Evolutionary conservation across 75 land plant species (phyloP).

Genomic region (Pinus taeda): DNA sequence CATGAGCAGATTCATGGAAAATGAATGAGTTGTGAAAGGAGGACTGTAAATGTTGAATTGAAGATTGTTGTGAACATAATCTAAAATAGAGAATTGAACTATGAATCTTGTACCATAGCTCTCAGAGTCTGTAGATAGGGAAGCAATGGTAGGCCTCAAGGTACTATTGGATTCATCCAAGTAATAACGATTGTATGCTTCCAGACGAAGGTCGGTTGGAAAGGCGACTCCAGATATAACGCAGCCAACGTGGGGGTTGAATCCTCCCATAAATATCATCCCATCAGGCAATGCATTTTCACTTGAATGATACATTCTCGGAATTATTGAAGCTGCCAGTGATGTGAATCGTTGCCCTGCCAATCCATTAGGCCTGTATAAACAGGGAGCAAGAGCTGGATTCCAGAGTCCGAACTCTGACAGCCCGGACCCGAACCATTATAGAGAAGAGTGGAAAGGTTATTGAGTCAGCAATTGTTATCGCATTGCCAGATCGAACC

Average conservation of each 20-base stretch:
- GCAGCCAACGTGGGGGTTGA: slow-evolving; percentile 51
- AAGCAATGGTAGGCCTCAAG: slow-evolving; percentile 16
- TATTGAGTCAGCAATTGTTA: too few relatives aligned
- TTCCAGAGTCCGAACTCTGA: too few relatives aligned
- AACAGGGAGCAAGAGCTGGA: slow-evolving; percentile 42
- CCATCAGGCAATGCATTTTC: slow-evolving; percentile 54
- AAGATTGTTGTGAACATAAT: background rate
- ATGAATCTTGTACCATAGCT: slow-evolving; percentile 18
- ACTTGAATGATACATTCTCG: slow-evolving; percentile 68
- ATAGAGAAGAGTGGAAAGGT: too few relatives aligned
- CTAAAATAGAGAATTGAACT: slow-evolving; percentile 17
- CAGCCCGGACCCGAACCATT: too few relatives aligned
- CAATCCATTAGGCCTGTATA: slow-evolving; percentile 23
- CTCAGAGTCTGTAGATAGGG: background rate
- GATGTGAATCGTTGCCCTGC: slow-evolving; percentile 24
- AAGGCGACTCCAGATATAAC: slow-evolving; percentile 31
- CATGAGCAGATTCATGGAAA: slow-evolving; percentile 48
- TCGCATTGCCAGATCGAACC: too few relatives aligned
- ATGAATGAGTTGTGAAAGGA: slow-evolving; percentile 59
- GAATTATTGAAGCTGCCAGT: slow-evolving; percentile 19
- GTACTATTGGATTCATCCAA: background rate
- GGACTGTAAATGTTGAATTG: slow-evolving; percentile 23
- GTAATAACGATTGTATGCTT: slow-evolving; percentile 39
- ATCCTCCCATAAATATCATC: slow-evolving; percentile 50
- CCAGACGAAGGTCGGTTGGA: slow-evolving; percentile 63